Evolutionary conservation across 1,284 basidiomycete genomes (phyloP).

Genomic region (Pulchroboletus neoregius): DNA sequence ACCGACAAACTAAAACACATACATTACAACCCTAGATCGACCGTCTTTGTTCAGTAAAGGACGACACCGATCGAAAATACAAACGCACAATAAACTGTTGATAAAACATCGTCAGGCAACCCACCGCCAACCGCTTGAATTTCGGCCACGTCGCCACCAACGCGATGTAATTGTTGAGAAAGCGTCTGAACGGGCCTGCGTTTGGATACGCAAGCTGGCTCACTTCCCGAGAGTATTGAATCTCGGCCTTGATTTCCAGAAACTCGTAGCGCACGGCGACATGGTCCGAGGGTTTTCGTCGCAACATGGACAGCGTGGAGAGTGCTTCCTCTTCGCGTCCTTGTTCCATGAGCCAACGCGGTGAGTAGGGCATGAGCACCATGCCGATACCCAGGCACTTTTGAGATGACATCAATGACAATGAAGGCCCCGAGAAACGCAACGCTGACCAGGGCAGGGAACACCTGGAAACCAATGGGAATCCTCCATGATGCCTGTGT

Average conservation of each 20-base stretch:
- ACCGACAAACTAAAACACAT: slow-evolving; percentile 7
- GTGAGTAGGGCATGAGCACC: slow-evolving; percentile 34
- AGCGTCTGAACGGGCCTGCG: slow-evolving; percentile 19
- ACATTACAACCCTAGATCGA: slow-evolving; percentile 29
- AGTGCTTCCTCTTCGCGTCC: slow-evolving; percentile 35
- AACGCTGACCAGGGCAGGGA: slow-evolving; percentile 30
- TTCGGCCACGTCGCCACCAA: slow-evolving; percentile 33
- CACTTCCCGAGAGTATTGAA: slow-evolving; percentile 27
- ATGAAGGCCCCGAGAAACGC: background rate
- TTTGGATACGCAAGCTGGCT: slow-evolving; percentile 20
- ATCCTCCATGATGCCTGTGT: slow-evolving; percentile 32
- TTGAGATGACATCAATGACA: slow-evolving; percentile 3
- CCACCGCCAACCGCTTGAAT: slow-evolving; percentile 32
- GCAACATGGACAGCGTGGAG: slow-evolving; percentile 25
- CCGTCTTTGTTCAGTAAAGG: slow-evolving; percentile 3
- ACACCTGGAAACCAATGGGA: slow-evolving; percentile 31
- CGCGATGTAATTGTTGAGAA: slow-evolving; percentile 24
- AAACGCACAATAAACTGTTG: slow-evolving; percentile 33
- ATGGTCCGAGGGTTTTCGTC: slow-evolving; percentile 21
- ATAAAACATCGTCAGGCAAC: slow-evolving; percentile 34
- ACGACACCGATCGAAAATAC: background rate
- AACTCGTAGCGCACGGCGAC: slow-evolving; percentile 28
- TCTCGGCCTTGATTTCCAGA: slow-evolving; percentile 33
- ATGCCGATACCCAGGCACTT: slow-evolving; percentile 35
- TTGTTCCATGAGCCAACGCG: slow-evolving; percentile 36